Base-by-base conservation (phyloP, 371 early-diverging fungal genomes). In the Mortierella sp. region DNA sequence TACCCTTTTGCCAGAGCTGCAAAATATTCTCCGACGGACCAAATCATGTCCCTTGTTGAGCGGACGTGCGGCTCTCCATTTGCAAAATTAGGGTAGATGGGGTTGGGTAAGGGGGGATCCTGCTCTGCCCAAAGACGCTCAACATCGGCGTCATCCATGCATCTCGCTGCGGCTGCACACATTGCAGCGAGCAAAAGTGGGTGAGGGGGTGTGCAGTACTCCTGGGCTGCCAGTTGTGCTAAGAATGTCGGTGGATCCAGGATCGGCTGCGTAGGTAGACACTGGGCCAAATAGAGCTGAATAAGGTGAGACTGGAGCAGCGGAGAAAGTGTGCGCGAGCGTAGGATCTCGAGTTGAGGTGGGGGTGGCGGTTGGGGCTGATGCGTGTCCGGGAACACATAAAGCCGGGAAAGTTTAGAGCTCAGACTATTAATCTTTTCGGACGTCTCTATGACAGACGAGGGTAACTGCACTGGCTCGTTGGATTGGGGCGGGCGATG, bases 391-490 rank as follows among this genome's bases (percentile, higher is more conserved):
- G 71, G 71, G 31, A 76, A 76, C 47, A 76, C 67, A 55, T 28
- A 76, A 58, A 76, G 78, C 66, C 78, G 78, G 54, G 78, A 62
- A 63, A 76, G 66, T 47, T 76, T 76, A 23, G 66, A 52, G 63
- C 78, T 76, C 70, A 76, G 58, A 59, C 23, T 65, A 60, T 76
- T 76, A 46, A 76, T 76, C 62, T 70, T 76, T 51, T 76, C 78
- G 21, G 78, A 76, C 39, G 78, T 76, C 56, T 76, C 78, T 50
- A 76, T 76, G n/a, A 76, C 78, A 46, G 78, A 61, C 21, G 78
- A 58, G 0, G 78, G 78, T 39, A 76, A 45, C 47, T 65, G 50
- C n/a, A 54, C 51, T 16, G 61, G 65, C 41, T 76, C 78, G 52
- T 50, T 30, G 49, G 70, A 50, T 18, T 38, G 57, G 6, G 54